Base-by-base conservation (phyloP, 2,329 filamentous ascomycete genomes). In the Colletotrichum liaoningense region DNA sequence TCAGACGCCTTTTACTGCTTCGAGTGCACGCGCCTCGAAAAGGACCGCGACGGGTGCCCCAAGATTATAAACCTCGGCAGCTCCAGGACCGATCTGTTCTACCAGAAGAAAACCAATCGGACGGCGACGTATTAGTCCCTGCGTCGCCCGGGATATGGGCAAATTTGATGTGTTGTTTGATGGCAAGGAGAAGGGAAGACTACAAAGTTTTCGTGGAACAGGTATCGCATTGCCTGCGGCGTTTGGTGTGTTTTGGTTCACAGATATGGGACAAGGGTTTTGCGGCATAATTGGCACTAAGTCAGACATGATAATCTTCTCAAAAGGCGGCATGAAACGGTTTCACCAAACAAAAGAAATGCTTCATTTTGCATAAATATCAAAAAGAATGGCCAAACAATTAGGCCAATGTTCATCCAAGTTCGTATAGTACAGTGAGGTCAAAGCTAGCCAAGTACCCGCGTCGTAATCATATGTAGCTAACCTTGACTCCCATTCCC, bases 1-100 rank as follows among this genome's bases (percentile, higher is more conserved):
- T 97, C 94, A 42, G 97, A 99, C 83, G 97, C 97, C 63, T 98
- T 98, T 84, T 99, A 99, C 87, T 99, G 97, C 88, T 98, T 98
- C 81, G 97, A 99, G 85, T 99, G 97, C 83, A 99, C 97, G 72
- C 90, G 97, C 8, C 86, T 99, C 19, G 97, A 99, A 83, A 99
- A 98, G 85, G 97, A 99, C 82, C 89, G 97, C 74, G 97, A 99
- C 81, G 97, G 97, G 2, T 99, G 97, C 84, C 97, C 97, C 67
- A 99, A 99, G 91, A 99, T 99, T 84, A 98, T 99, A 82, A 99
- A 99, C 82, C 85, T 99, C 81, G 97, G 97, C 55, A 97, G 94
- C 87, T 97, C 93, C 72, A 92, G 97, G 85, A 99, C 97, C 80
- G 97, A 99, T 89, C 88, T 91, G 72, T 91, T 91, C 79, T 91